Evolutionary conservation across 2,329 filamentous ascomycete genomes (phyloP), one percentile per base, ranked within the genome.

Genomic region (Fusarium denticulatum): DNA sequence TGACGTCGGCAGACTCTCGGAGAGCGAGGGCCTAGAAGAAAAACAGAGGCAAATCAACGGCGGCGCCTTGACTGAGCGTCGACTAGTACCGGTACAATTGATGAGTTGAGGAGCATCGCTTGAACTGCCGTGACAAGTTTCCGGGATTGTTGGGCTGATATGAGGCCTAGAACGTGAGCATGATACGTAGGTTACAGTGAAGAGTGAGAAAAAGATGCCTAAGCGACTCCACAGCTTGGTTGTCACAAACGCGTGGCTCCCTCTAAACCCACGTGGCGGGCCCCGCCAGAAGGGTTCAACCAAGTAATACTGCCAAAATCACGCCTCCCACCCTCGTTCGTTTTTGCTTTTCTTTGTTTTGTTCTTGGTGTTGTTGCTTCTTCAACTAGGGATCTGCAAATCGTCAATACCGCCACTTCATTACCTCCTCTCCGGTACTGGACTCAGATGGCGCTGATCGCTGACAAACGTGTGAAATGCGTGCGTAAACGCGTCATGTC

Each of bases 201-300:
- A 24, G 36, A 28, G 58, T 43, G 24, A 47, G 18, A 46, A 64
- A 66, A 47, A 42, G 57, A 49, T 55, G 42, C 63, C 60, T 47
- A 63, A 64, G 40, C 60, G 64, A 69, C 74, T 76, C 76, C 76
- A 77, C 74, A 67, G 50, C 65, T 70, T 68, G 67, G 24, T 74
- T 64, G 60, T 77, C 59, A 65, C 65, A 67, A 70, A 72, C 68
- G 69, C 67, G 73, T 78, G 72, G 75, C 76, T 78, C 68, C 43
- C 65, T 72, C 71, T 55, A 75, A 77, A 72, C 65, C 78, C 78
- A 79, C 78, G 78, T 79, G 78, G 78, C 76, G 64, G 67, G 62
- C 67, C 71, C 76, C 73, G 69, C 75, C 59, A 60, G 53, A 52
- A 67, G n/a, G n/a, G n/a, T n/a, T 61, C 28, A 62, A 64, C 69